A percentile compares a stretch with the other conserved stretches of the same genome.
Conservation (phyloP, 352 stramenopile species). For the Poterioochromonas sp. region DNA sequence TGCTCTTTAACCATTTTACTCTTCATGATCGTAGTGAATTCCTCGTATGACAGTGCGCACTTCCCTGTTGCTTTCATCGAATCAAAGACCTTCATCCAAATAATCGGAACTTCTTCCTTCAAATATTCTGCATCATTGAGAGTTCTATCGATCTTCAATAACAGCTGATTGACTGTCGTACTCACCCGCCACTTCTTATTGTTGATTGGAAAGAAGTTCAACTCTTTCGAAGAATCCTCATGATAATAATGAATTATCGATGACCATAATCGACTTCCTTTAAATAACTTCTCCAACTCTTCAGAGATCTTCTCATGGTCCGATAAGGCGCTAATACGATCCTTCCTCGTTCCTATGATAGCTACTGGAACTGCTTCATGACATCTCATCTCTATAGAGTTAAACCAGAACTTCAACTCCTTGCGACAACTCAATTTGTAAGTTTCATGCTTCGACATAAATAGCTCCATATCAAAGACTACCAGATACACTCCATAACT, state of each 20-base stretch:
- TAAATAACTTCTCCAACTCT: not conserved
- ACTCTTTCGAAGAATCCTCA: no score
- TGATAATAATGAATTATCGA: not conserved
- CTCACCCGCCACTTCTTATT: not conserved
- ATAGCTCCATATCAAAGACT: slow-evolving; percentile 38
- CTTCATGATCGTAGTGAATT: not conserved
- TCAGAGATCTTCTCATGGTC: not conserved
- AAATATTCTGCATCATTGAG: not conserved
- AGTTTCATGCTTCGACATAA: not conserved
- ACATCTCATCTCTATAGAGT: not conserved
- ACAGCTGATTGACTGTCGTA: not conserved
- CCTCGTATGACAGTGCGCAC: not conserved
- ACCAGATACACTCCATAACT: slow-evolving; percentile 37
- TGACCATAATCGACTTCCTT: not conserved
- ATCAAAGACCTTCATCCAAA: not conserved
- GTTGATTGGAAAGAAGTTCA: not conserved
- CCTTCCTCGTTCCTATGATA: not conserved
- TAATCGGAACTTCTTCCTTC: not conserved
- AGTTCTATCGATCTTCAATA: not conserved
- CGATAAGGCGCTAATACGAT: not conserved
- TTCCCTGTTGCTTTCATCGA: not conserved
- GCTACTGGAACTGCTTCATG: not conserved
- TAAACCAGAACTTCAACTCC: not conserved
- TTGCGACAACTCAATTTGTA: not conserved
- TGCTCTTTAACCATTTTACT: not conserved